A percentile compares a stretch with the other conserved stretches of the same genome.
Evolutionary conservation across 805 yeast genomes (phyloP).

Genomic region (Metschnikowia reukaufii): DNA sequence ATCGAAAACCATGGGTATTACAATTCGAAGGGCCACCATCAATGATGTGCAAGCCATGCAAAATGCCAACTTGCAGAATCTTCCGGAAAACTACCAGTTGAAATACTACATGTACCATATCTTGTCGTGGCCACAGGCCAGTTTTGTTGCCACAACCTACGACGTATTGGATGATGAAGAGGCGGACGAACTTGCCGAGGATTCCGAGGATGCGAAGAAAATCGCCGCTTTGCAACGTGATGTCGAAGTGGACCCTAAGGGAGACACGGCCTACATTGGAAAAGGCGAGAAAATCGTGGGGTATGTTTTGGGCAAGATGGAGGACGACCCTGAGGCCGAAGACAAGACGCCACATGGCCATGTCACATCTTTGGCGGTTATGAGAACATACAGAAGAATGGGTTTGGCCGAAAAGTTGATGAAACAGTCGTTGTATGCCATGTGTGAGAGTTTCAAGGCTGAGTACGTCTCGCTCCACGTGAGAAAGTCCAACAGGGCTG

Average conservation of each 20-base stretch:
- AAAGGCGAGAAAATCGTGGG: conserved; percentile 88
- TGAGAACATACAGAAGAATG: conserved; percentile 93
- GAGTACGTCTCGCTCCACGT: conserved; percentile 89
- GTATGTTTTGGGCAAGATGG: conserved; percentile 94
- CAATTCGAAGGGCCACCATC: conserved; percentile 84
- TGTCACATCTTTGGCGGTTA: conserved; percentile 88
- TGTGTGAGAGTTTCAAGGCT: conserved; percentile 80
- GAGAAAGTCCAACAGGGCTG: conserved; percentile 90
- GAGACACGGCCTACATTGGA: conserved; percentile 63
- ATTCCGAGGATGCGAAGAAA: conserved; percentile 1
- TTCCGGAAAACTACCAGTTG: conserved; percentile 92
- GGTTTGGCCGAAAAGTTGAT: conserved; percentile 91
- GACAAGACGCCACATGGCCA: conserved; percentile 87
- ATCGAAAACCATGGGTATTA: conserved; percentile 61
- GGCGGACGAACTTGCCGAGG: conserved; percentile 11
- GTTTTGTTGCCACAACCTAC: conserved; percentile 88
- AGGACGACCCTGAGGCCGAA: conserved; percentile 80
- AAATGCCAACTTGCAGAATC: conserved; percentile 84
- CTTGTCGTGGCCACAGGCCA: conserved; percentile 96
- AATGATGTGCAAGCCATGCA: conserved; percentile 93
- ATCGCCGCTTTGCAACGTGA: conserved; percentile 16
- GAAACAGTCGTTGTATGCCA: conserved; percentile 78
- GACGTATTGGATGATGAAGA: conserved; percentile 37
- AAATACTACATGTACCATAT: conserved; percentile 94
- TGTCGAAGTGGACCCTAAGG: conserved; percentile 43